Conservation (phyloP, 441 rosid species). For the Rhodomyrtus psidioides region DNA sequence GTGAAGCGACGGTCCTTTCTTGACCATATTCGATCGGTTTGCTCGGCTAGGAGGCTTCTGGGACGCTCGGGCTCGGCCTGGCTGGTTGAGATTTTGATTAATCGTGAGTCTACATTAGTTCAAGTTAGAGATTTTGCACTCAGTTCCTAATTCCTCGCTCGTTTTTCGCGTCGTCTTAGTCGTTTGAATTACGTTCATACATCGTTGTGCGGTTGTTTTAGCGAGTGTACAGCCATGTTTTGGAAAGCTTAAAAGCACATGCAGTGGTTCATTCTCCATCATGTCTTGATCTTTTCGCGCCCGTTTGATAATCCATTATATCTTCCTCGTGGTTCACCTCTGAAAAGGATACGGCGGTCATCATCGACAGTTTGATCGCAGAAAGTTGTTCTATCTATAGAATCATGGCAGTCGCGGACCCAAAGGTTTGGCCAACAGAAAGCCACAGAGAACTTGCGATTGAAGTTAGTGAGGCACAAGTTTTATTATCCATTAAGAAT, state of each 20-base stretch:
- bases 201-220: too few species aligned
- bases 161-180: too few species aligned
- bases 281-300: too few species aligned
- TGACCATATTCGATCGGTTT: background rate
- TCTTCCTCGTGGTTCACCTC: accelerated
- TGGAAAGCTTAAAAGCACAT: background rate
- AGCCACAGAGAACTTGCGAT: background rate
- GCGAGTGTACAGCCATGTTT: too few species aligned
- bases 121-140: too few species aligned
- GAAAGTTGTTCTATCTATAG: background rate
- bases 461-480: background rate
- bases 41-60: background rate
- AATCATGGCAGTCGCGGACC: background rate
- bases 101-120: too few species aligned
- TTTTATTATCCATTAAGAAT: background rate
- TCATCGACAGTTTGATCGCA: background rate
- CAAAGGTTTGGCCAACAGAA: background rate
- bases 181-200: too few species aligned
- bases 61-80: background rate
- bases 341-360: background rate
- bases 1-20: too few species aligned
- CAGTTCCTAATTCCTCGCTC: too few species aligned
- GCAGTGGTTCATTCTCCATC: background rate
- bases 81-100: background rate
- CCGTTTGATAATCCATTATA: background rate